These are phyloP conservation scores for Alternaria angustiovoidea DNA, from an alignment of 2,329 filamentous ascomycete species.

Conservation along the genomic window DNA sequence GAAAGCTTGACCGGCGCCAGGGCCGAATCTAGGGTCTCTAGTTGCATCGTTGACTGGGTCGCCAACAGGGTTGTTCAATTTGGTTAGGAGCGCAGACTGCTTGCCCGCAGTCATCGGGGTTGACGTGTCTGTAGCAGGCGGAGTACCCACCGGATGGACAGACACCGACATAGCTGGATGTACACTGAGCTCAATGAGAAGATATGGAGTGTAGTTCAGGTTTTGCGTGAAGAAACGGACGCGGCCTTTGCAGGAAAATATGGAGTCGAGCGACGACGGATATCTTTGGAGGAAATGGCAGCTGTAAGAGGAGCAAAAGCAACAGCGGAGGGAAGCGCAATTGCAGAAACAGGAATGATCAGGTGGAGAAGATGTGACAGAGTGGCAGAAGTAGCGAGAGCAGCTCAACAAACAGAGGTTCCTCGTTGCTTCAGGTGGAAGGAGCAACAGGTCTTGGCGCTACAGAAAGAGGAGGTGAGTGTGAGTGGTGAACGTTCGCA, in stretches of 20 bases:
- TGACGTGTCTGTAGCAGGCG: constrained; percentile 1
- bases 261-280: constrained; percentile 11
- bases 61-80: constrained; percentile 19
- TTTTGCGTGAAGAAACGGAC: background rate
- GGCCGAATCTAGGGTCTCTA: constrained; percentile 12
- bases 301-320: background rate
- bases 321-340: constrained; percentile 3
- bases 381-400: background rate
- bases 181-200: constrained; percentile 6
- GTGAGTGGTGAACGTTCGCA: constrained; percentile 1
- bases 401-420: constrained; percentile 3
- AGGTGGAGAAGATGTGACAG: background rate
- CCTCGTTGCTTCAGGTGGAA: constrained; percentile 12
- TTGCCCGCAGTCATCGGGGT: constrained; percentile 3
- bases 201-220: background rate
- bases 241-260: constrained; percentile 5
- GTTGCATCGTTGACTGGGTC: constrained; percentile 3
- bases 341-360: background rate
- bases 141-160: background rate
- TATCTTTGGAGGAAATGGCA: constrained; percentile 11
- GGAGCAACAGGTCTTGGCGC: constrained; percentile 8
- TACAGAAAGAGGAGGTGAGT: constrained; percentile 19
- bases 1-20: constrained; percentile 25
- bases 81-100: background rate
- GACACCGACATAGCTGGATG: constrained; percentile 4